These are phyloP conservation scores for Arthrinium puccinioides DNA, from an alignment of 2,329 filamentous ascomycete genomes.

Conservation along the genomic window DNA sequence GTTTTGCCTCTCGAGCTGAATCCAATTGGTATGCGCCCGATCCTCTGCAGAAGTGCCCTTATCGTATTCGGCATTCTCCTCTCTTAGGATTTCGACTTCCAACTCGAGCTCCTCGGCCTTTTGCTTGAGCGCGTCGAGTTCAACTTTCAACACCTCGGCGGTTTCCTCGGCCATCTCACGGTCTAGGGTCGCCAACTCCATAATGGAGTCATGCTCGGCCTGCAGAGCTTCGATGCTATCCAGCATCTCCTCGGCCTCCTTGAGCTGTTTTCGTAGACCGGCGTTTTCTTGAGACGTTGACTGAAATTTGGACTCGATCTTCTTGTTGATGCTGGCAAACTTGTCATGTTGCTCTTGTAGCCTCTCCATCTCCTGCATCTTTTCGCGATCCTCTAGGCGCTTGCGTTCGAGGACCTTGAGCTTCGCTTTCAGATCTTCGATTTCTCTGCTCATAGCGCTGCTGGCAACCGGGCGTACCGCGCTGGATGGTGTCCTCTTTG, in stretches of 20 bases:
- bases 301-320: conserved; percentile 82
- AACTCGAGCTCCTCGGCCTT: conserved; percentile 79
- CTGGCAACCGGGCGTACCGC: conserved; percentile 33
- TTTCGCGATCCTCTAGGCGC: conserved; percentile 75
- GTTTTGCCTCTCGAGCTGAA: conserved; percentile 87
- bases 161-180: conserved; percentile 95
- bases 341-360: conserved; percentile 70
- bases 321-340: conserved; percentile 80
- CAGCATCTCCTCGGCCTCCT: conserved; percentile 64
- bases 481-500: conserved; percentile 18
- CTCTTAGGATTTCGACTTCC: conserved; percentile 77
- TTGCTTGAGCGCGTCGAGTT: conserved; percentile 69
- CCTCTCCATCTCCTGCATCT: conserved; percentile 70
- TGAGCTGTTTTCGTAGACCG: conserved; percentile 69
- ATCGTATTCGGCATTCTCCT: conserved; percentile 79
- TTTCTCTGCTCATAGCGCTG: conserved; percentile 53
- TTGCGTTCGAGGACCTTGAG: conserved; percentile 84
- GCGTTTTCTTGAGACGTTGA: conserved; percentile 73
- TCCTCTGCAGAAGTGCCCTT: conserved; percentile 86
- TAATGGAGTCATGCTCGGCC: conserved; percentile 74
- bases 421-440: conserved; percentile 85
- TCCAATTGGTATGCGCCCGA: conserved; percentile 75
- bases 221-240: conserved; percentile 66
- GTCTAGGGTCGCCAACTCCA: conserved; percentile 85
- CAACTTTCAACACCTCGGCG: conserved; percentile 71